Evolutionary conservation across 1,139 yeast genomes (phyloP), one percentile per base, ranked within the genome.

Genomic region (Saccharomyces hybrid): DNA sequence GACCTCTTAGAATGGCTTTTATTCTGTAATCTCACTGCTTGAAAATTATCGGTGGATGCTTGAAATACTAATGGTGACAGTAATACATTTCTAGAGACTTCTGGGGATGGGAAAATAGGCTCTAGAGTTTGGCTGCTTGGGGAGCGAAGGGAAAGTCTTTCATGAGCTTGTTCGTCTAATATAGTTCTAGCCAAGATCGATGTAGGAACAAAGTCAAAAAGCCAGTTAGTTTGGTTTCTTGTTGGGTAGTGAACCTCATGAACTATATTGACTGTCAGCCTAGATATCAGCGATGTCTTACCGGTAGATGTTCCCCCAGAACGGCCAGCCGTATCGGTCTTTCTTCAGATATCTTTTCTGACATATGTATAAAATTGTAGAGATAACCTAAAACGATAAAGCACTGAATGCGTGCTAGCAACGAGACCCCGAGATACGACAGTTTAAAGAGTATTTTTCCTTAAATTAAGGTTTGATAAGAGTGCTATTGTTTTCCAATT

Each of bases 221-320:
- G 68, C 55, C 82, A 74, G 11, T 88, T 81, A 28, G 74, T 73
- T 64, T 76, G 69, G 74, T 78, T 65, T 70, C 78, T 74, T 1
- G 91, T 86, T 2, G 93, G 93, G 61, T 86, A 86, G 66, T 86
- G 72, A 1, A 62, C 69, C 52, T 68, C 71, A 49, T 67, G 71
- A 4, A 83, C 72, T 44, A 78, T 77, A 50, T 76, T 73, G 14
- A 80, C 78, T 50, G 79, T 75, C 26, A 83, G 62, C 54, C 81
- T 75, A 27, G 84, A 79, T 2, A 73, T 68, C 26, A 75, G 68
- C 1, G 78, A 68, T 0, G 78, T 72, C 58, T 76, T 76, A 6
- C 78, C 77, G 0, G 77, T 67, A 5, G 68, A 63, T 44, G 64
- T 64, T 2, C 69, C 71, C 73, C 73, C 5, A 70, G 55, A 1